A percentile compares a stretch with the other conserved stretches of the same genome.
phyloP scores from a whole-genome alignment of 1,284 basidiomycete genomes.

The Sphagnurus paluster region DNA sequence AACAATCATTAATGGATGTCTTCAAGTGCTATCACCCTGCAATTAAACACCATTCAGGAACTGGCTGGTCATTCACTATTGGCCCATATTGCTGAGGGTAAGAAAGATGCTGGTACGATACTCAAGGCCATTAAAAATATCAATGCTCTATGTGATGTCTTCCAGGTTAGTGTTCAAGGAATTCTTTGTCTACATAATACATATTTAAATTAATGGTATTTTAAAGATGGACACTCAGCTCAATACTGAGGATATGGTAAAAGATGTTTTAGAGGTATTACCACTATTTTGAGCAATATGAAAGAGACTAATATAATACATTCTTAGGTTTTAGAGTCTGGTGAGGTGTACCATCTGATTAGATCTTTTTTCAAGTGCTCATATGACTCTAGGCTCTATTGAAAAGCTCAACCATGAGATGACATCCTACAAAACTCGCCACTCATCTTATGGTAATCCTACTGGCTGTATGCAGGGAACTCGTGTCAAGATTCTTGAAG shows the following conservation, averaged over 20 bases:
- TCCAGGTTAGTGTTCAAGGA: not conserved
- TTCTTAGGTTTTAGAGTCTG: not conserved
- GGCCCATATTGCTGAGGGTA: not conserved
- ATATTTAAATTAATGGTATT: not conserved
- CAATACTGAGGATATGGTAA: not conserved
- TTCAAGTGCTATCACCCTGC: not conserved
- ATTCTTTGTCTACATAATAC: not conserved
- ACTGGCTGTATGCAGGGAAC: not conserved
- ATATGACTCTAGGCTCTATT: not conserved
- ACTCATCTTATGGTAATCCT: no score
- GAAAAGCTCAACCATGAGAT: not conserved
- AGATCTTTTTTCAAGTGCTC: not conserved
- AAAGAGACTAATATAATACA: not conserved
- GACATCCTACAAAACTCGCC: not conserved
- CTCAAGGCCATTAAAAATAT: not conserved
- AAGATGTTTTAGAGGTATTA: not conserved
- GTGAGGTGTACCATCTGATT: not conserved
- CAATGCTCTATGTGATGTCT: not conserved
- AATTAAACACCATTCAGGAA: not conserved
- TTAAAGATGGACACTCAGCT: not conserved
- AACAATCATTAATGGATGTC: not conserved
- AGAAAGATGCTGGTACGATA: not conserved
- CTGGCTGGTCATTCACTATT: not conserved
- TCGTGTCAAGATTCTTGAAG: not conserved
- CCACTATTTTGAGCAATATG: not conserved